These are phyloP conservation scores for Berberis thunbergii DNA, from an alignment of 164 flowering plant species.

Conservation along the genomic window DNA sequence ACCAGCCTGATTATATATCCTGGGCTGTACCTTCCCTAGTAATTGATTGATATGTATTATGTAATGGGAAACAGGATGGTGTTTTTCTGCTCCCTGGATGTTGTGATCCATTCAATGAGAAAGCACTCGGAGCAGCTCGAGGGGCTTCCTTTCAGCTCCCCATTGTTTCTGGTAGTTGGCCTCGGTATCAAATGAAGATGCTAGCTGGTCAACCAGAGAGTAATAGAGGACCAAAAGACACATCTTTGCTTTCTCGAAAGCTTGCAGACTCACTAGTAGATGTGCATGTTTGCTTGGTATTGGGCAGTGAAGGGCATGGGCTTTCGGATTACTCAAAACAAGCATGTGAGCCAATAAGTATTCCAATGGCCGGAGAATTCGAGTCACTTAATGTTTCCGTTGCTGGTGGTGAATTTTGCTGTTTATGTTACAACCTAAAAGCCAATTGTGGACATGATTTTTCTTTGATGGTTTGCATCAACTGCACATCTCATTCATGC, in stretches of 20 bases:
- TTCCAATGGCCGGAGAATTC: constrained; percentile 71
- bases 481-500: too few relatives aligned
- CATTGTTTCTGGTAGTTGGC: constrained; percentile 71
- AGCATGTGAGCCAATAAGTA: constrained; percentile 65
- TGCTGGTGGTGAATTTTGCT: constrained; percentile 88
- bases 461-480: too few relatives aligned
- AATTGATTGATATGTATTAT: background rate
- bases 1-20: background rate
- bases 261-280: constrained; percentile 38
- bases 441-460: background rate
- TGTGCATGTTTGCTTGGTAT: constrained; percentile 48
- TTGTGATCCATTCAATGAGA: constrained; percentile 92
- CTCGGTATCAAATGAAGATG: constrained; percentile 45
- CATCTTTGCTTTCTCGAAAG: constrained; percentile 31
- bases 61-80: constrained; percentile 46
- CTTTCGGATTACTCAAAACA: constrained; percentile 49
- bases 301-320: constrained; percentile 93
- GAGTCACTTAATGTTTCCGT: constrained; percentile 96
- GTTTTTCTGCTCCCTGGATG: constrained; percentile 85
- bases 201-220: constrained; percentile 70
- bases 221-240: constrained; percentile 10
- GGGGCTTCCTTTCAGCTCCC: constrained; percentile 91
- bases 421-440: constrained; percentile 45
- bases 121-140: constrained; percentile 79
- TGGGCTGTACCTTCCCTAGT: background rate